Evolutionary conservation across 75 land plant species (phyloP).

Genomic region (Gnetum montanum): DNA sequence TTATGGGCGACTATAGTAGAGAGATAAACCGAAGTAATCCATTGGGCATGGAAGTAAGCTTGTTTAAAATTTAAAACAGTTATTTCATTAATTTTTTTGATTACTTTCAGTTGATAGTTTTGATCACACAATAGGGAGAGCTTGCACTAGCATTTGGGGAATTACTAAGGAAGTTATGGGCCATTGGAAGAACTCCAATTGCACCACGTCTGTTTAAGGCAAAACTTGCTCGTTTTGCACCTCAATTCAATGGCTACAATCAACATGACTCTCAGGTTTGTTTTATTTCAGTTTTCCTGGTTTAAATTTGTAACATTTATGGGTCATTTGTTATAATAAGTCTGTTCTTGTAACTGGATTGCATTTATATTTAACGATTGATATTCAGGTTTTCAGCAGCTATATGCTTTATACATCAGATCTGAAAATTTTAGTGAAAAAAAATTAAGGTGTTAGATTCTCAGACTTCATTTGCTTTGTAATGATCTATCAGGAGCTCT

Average conservation of each 20-base stretch:
- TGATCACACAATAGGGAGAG: constrained; percentile 90
- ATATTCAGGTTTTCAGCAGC: too few relatives aligned
- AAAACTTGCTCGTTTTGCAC: constrained; percentile 81
- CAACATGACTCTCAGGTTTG: constrained; percentile 93
- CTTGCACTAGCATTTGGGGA: constrained; percentile 90
- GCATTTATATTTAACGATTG: too few relatives aligned
- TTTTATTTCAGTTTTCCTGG: neutral
- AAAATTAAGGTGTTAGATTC: neutral
- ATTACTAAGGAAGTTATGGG: constrained; percentile 73
- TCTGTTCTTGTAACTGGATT: too few relatives aligned
- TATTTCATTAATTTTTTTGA: neutral
- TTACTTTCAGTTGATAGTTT: too few relatives aligned
- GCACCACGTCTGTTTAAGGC: constrained; percentile 65
- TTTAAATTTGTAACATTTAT: neutral
- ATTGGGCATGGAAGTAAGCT: constrained; percentile 70
- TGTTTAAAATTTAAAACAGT: neutral
- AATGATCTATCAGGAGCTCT: constrained; percentile 52
- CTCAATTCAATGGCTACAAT: constrained; percentile 89
- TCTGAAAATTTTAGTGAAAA: neutral
- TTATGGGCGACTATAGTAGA: constrained; percentile 57
- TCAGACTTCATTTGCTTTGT: too few relatives aligned
- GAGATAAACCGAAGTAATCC: constrained; percentile 73
- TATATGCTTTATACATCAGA: neutral
- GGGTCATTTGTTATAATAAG: neutral
- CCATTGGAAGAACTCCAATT: constrained; percentile 58